These are phyloP conservation scores for Plenodomus lindquistii DNA, from an alignment of 2,329 filamentous ascomycete species.

Conservation along the genomic window DNA sequence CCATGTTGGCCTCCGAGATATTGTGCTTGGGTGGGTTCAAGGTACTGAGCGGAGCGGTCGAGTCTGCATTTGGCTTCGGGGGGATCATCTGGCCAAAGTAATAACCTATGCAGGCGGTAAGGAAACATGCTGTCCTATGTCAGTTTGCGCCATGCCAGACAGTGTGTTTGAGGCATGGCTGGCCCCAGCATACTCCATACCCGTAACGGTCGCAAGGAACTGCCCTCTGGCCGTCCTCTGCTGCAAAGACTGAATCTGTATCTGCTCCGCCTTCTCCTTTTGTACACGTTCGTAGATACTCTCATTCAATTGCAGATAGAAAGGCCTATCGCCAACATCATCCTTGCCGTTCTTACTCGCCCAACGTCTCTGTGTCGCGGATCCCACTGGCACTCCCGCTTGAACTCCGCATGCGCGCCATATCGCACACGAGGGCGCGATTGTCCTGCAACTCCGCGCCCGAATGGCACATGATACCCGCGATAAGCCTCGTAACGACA, in stretches of 20 bases:
- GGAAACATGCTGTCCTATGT: conserved; percentile 51
- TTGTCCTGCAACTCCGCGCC: conserved; percentile 15
- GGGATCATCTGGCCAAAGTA: conserved; percentile 58
- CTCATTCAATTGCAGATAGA: conserved; percentile 65
- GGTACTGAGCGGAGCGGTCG: conserved; percentile 59
- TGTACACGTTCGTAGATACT: conserved; percentile 62
- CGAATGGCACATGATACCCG: conserved; percentile 21
- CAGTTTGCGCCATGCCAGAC: background rate
- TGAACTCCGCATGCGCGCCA: conserved; percentile 8
- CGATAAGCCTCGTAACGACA: conserved; percentile 35
- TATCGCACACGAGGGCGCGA: background rate
- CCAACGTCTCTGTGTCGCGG: conserved; percentile 39
- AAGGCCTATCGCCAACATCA: conserved; percentile 49
- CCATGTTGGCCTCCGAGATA: conserved; percentile 59
- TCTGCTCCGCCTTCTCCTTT: conserved; percentile 62
- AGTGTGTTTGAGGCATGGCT: background rate
- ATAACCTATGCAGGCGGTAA: conserved; percentile 59
- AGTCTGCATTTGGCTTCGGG: conserved; percentile 52
- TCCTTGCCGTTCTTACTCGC: conserved; percentile 33
- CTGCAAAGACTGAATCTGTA: conserved; percentile 36
- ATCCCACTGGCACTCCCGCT: conserved; percentile 12
- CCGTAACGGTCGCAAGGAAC: conserved; percentile 38
- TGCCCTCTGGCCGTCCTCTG: conserved; percentile 39
- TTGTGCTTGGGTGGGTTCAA: conserved; percentile 58
- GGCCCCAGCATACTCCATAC: conserved; percentile 10